Evolutionary conservation across 495 filamentous ascomycete genomes (phyloP), one percentile per base, ranked within the genome.

Genomic region (Talaromyces proteolyticus): DNA sequence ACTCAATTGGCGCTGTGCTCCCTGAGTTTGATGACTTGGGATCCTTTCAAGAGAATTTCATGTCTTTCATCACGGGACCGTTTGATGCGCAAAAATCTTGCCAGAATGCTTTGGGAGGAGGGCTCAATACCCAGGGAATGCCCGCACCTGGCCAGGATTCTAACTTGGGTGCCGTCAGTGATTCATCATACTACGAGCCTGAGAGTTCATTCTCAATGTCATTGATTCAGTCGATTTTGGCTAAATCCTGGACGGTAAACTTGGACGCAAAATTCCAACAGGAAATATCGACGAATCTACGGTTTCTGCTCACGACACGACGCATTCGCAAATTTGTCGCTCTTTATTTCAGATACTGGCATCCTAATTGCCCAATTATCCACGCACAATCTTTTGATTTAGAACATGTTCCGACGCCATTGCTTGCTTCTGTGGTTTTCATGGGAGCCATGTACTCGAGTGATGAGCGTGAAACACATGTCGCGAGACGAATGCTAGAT

Each of bases 381-480:
- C 70, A 74, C 48, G 24, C 53, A 2, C 64, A 68, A 1, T 61
- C 70, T 0, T 75, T 77, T 34, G 61, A 73, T 42, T 55, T 64
- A 6, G 68, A 71, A 17, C 57, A 57, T 1, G 61, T 61, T 7
- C 52, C 70, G 4, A 47, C 68, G 44, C 62, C 72, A 0, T 57
- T 77, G 1, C 57, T 77, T 4, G 59, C 66, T 2, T 54, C 63
- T 6, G 58, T 77, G 3, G 55, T 61, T 3, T 68, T 74, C 20
- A 72, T 76, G 63, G 74, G 74, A 6, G 74, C 72, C 0, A 74
- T 76, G 63, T 77, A 77, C 49, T 71, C 69, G 21, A 52, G 53
- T 6, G 67, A 72, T 29, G 58, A 66, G 25, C 60, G 57, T 43
- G 74, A 76, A 42, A 51, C 60, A 0, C 58, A 58, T 18, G 53